Base-by-base conservation (phyloP, 2,329 filamentous ascomycete genomes). In the Aspergillus sclerotialis region DNA sequence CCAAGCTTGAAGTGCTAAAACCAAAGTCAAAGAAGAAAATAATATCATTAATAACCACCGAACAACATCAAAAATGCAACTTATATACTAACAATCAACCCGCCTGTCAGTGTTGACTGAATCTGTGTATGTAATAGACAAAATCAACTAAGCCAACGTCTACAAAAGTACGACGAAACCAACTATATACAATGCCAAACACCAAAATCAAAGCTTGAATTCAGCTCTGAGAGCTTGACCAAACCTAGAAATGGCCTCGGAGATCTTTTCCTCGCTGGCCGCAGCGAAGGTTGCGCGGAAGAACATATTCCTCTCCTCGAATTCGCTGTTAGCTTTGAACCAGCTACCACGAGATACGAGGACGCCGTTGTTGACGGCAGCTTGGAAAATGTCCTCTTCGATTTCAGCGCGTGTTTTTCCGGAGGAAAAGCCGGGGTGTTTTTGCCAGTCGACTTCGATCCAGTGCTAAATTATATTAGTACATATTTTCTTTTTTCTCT, bases 221-320 rank as follows among this genome's bases (percentile, higher is more conserved):
- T 70, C 68, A 39, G 68, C 72, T 45, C 76, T 73, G 26, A 96
- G 68, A 6, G 87, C 84, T 37, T 74, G 71, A 0, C 86, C 87
- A 47, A 98, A 82, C 39, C 90, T 69, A 42, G 71, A 69, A 37
- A 88, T 86, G 2, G 84, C 84, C 51, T 80, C 75, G 3, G 69
- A 69, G 70, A 90, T 88, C 46, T 79, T 76, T 35, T 80, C 75
- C 10, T 74, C 70, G 9, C 76, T 79, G 2, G 88, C 88, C 24
- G 88, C 81, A 1, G 90, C 89, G 66, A 84, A 98, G 0, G 90
- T 98, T 4, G 85, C 80, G 33, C 92, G 76, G 70, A 96, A 93
- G 67, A 86, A 95, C 61, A 94, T 70, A 17, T 79, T 81, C 8
- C 70, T 68, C 32, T 70, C 67, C 34, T 64, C 58, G 8, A 68